Conservation (phyloP, 2,329 filamentous ascomycete species). For the Aspergillus viridinutans region DNA sequence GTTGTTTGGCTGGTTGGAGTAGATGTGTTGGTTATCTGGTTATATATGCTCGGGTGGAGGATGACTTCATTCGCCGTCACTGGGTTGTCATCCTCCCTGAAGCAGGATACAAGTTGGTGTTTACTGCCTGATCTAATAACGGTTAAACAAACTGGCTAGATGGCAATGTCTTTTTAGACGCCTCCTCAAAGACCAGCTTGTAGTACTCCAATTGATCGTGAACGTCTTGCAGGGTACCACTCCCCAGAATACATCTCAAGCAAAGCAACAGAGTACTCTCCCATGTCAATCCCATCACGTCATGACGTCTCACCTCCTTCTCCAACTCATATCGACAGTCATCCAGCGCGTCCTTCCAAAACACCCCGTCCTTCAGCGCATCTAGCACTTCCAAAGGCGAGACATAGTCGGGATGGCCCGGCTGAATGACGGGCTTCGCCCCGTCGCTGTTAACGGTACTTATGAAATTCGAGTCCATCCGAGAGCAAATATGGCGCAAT, state of each 20-base stretch:
- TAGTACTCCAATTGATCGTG: neutral
- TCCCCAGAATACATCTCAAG: neutral
- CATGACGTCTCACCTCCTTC: neutral
- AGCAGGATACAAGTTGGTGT: neutral
- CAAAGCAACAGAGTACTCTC: constrained; percentile 1
- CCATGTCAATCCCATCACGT: neutral
- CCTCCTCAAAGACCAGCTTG: neutral
- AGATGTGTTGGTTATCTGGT: neutral
- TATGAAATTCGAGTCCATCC: neutral
- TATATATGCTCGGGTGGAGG: neutral
- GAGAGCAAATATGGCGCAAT: neutral
- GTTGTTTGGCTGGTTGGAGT: neutral
- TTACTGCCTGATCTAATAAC: no score
- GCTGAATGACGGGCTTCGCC: neutral
- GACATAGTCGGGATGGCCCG: constrained; percentile 2
- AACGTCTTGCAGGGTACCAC: neutral
- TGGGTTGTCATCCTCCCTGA: neutral
- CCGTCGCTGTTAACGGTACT: neutral
- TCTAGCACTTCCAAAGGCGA: neutral
- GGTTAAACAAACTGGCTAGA: no score
- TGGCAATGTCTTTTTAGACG: no score
- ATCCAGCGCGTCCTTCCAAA: neutral
- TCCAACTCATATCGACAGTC: neutral
- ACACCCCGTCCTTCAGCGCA: neutral
- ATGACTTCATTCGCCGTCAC: neutral